These are phyloP conservation scores for Talaromyces sp. DNA, from an alignment of 2,329 filamentous ascomycete genomes.

Conservation along the genomic window DNA sequence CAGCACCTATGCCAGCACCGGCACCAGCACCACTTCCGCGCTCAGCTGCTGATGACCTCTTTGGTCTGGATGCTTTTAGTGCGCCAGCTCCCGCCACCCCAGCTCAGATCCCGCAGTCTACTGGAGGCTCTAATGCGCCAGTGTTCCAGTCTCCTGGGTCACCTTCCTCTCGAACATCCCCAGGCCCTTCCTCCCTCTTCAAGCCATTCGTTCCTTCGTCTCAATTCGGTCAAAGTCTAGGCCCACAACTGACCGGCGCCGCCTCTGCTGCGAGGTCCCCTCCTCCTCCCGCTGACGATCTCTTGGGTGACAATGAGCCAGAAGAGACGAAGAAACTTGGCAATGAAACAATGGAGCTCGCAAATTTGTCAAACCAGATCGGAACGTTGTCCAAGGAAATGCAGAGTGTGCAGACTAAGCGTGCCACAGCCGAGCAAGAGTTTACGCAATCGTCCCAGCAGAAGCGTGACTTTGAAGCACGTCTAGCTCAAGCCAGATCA, in stretches of 20 bases:
- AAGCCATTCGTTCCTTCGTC: constrained; percentile 92
- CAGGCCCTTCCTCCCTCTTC: constrained; percentile 52
- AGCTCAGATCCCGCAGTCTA: constrained; percentile 61
- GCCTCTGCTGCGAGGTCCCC: constrained; percentile 41
- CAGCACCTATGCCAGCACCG: constrained; percentile 23
- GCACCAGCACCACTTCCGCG: constrained; percentile 52
- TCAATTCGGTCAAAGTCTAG: constrained; percentile 80
- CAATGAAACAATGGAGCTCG: constrained; percentile 84
- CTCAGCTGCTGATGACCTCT: constrained; percentile 88
- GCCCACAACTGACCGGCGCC: constrained; percentile 70
- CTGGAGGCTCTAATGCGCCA: constrained; percentile 61
- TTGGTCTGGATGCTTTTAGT: constrained; percentile 78
- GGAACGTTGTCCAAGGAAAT: constrained; percentile 87
- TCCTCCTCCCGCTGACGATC: constrained; percentile 67
- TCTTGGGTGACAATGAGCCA: constrained; percentile 85
- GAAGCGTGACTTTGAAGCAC: constrained; percentile 88
- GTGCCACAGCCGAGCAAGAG: constrained; percentile 73
- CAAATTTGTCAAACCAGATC: constrained; percentile 94
- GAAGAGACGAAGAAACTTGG: constrained; percentile 85
- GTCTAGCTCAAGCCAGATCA: constrained; percentile 76
- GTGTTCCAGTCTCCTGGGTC: constrained; percentile 55
- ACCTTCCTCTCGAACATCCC: constrained; percentile 39
- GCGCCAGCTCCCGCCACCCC: constrained; percentile 52
- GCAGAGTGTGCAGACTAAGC: constrained; percentile 84
- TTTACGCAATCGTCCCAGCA: constrained; percentile 76